Conservation (phyloP, 78 protist species). For the Dictyostelium purpureum region DNA sequence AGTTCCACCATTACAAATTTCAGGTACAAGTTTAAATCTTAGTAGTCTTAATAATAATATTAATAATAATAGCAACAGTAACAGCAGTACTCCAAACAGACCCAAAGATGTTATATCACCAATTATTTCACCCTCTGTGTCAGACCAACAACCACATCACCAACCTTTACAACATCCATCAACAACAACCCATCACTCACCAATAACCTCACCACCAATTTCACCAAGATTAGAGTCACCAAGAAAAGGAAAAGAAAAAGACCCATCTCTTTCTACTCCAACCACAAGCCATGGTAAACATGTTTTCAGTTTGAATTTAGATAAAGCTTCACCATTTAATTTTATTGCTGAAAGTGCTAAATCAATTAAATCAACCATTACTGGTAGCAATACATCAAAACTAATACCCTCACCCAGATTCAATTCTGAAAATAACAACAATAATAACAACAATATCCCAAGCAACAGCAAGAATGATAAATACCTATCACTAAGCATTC, state of each 20-base stretch:
- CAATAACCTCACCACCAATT: constrained; percentile 41
- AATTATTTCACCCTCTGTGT: constrained; percentile 12
- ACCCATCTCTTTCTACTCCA: neutral
- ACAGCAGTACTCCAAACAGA: neutral
- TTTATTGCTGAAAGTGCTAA: neutral
- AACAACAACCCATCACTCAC: constrained; percentile 10
- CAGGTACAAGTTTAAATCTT: too few species aligned
- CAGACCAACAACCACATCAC: too few species aligned
- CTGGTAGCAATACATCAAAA: neutral
- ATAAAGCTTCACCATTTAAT: too few species aligned
- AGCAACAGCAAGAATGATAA: neutral
- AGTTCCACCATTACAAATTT: neutral
- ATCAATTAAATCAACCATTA: neutral
- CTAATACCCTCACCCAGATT: neutral
- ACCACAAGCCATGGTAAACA: neutral
- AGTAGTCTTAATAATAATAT: too few species aligned
- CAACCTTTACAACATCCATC: too few species aligned
- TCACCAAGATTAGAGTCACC: constrained; percentile 52
- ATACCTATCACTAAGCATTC: neutral
- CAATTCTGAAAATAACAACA: neutral
- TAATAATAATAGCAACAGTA: neutral
- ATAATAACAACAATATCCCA: neutral
- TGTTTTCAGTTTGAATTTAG: too few species aligned
- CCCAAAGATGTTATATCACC: constrained; percentile 27
- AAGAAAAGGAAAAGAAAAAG: too few species aligned